These are phyloP conservation scores for Cercospora zeae-maydis DNA, from an alignment of 2,329 filamentous ascomycete species.

Conservation along the genomic window DNA sequence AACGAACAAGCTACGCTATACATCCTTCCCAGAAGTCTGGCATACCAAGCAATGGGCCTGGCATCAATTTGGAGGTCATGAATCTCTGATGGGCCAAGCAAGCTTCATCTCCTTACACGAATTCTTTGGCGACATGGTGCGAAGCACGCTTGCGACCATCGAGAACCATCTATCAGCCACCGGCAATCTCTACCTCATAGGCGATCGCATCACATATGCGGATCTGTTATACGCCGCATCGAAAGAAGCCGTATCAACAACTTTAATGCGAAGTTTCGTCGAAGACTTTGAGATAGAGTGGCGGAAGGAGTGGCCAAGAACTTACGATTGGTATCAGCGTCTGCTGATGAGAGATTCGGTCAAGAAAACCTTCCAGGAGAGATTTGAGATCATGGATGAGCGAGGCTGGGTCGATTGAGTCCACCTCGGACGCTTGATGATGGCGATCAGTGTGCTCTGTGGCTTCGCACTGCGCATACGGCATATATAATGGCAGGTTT, in stretches of 20 bases:
- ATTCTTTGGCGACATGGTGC: neutral
- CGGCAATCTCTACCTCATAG: conserved; percentile 41
- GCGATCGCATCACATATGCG: conserved; percentile 43
- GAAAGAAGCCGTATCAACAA: neutral
- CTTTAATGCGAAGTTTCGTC: conserved; percentile 3
- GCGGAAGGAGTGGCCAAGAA: conserved; percentile 1
- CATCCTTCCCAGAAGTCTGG: conserved; percentile 26
- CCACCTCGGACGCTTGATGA: neutral
- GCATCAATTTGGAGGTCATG: conserved; percentile 37
- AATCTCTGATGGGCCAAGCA: conserved; percentile 44
- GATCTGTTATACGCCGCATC: conserved; percentile 36
- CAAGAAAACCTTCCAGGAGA: neutral
- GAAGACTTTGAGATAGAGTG: conserved; percentile 10
- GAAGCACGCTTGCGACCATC: conserved; percentile 38
- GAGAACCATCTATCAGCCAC: conserved; percentile 38
- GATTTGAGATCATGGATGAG: conserved; percentile 5
- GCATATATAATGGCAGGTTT: neutral
- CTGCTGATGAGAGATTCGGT: conserved; percentile 2
- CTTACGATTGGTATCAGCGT: conserved; percentile 13
- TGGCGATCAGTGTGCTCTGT: neutral
- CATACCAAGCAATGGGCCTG: conserved; percentile 32
- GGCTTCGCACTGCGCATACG: neutral
- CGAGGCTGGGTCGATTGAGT: conserved; percentile 4
- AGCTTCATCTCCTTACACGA: conserved; percentile 27
- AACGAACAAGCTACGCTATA: conserved; percentile 30